Evolutionary conservation across 306 rosid genomes (phyloP), one percentile per base, ranked within the genome.

Genomic region (Fagus sylvatica): DNA sequence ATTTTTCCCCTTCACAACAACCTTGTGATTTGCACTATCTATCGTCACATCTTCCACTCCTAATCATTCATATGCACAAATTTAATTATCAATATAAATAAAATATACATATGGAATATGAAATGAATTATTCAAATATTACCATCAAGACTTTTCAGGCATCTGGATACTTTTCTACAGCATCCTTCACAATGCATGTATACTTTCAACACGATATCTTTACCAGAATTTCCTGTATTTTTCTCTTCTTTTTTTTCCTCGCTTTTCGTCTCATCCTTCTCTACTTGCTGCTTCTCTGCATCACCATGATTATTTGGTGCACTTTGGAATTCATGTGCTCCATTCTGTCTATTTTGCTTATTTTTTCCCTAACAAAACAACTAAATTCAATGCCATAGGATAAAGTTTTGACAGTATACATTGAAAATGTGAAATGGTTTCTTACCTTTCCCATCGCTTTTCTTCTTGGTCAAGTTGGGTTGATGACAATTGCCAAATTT

Each of bases 101-200:
- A 32, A 43, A 1, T 6, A 46, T 2, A 69, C 4, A 19, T 7
- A 32, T 7, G 12, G 7, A 37, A 22, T 4, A 13, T 49, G 0
- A 32, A 9, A 7, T 51, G 5, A 40, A 62, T 13, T 4, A 10
- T 19, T 1, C 55, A 75, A 68, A 17, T 7, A 60, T 60, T 71
- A 93, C 98, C 98, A 19, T 89, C 79, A 53, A 89, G 78, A 77
- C 76, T 55, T 46, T 19, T 91, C 87, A 90, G 84, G 79, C 96
- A 91, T 68, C 57, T 84, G 22, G 77, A 80, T 66, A 91, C 77
- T 80, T 91, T 79, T 32, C 22, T 55, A 2, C 88, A 75, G 83
- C 98, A 93, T 69, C 87, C 91, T 62, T 91, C 90, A 83, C 97
- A 93, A 73, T 93, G 94, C 84, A 93, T 78, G n/a, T 78, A 66